Evolutionary conservation across 305 asterid genomes (phyloP), one percentile per base, ranked within the genome.

Genomic region (Ajuga reptans): DNA sequence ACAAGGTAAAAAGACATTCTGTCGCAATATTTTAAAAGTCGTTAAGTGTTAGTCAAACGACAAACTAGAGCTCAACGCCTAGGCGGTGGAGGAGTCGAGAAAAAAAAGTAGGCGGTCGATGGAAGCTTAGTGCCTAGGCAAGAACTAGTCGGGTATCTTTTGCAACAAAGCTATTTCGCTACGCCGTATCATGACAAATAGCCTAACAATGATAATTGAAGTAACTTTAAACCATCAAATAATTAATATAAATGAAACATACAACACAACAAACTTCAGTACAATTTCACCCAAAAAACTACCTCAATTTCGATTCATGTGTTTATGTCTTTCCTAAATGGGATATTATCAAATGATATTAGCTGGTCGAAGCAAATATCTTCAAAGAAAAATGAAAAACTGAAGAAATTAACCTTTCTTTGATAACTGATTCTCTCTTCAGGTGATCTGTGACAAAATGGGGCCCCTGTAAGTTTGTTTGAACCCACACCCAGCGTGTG

Each of bases 151-250:
- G 27, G 27, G 2, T 1, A 21, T 21, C n/a, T 21, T 21, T 21
- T 21, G 27, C 2, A 21, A 21, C 27, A 21, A 21, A n/a, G n/a
- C n/a, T n/a, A 14, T 52, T 10, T 39, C 17, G 56, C 64, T n/a
- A 41, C 59, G 72, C 21, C 37, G 29, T 39, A 36, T 18, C 8
- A 27, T 16, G 66, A 71, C 63, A 50, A 64, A 47, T 43, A 70
- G 68, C 67, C 57, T 64, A 75, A 70, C 54, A 72, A 36, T 64
- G 72, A 69, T 53, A 75, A 56, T 5, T 18, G 27, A 52, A 16
- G 56, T 24, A 54, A 63, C 6, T 33, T 31, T n/a, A 6, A 65
- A 46, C 21, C 11, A 15, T 41, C n/a, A 15, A 18, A 62, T 21
- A 36, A 27, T 27, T 27, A 27, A 1, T 27, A 1, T 42, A 63